phyloP scores from a whole-genome alignment of 805 yeast genomes.

The Saccharomycopsis lassenensis region DNA sequence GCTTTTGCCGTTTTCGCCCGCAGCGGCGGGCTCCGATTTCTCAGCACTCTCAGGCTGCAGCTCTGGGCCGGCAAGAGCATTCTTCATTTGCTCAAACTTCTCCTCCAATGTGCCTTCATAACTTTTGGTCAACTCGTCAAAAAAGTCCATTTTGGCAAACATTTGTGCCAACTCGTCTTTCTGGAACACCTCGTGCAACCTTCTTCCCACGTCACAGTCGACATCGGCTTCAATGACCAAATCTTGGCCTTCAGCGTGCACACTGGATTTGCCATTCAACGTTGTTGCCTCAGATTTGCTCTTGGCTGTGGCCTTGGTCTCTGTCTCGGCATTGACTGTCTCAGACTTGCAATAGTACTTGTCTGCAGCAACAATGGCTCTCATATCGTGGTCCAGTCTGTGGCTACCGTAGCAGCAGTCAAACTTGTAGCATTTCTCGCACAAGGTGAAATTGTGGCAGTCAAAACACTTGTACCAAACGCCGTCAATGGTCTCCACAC shows the following conservation, averaged over 20 bases:
- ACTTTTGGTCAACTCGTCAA: slow-evolving; percentile 1
- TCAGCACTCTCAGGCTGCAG: slow-evolving; percentile 1
- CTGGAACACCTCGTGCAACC: background rate
- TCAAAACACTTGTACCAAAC: slow-evolving; percentile 4
- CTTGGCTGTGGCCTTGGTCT: background rate
- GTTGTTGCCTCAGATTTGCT: background rate
- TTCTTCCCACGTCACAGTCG: background rate
- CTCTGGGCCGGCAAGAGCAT: background rate
- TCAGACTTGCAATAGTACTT: background rate
- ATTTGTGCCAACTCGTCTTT: background rate
- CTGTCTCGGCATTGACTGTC: background rate
- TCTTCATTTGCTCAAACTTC: background rate
- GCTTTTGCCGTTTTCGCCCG: background rate
- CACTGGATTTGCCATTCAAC: slow-evolving; percentile 1
- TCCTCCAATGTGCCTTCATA: no score
- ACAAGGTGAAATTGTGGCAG: slow-evolving; percentile 11
- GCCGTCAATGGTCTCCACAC: slow-evolving; percentile 4
- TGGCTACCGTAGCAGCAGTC: background rate
- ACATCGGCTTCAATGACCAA: slow-evolving; percentile 1
- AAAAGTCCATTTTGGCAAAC: no score
- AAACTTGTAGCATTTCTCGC: slow-evolving; percentile 5
- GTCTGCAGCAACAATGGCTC: slow-evolving; percentile 1
- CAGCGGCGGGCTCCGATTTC: background rate
- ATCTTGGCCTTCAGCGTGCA: background rate
- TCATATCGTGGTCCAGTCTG: slow-evolving; percentile 5